Evolutionary conservation across 2,329 filamentous ascomycete species (phyloP).

Genomic region (Coniochaeta sp.): DNA sequence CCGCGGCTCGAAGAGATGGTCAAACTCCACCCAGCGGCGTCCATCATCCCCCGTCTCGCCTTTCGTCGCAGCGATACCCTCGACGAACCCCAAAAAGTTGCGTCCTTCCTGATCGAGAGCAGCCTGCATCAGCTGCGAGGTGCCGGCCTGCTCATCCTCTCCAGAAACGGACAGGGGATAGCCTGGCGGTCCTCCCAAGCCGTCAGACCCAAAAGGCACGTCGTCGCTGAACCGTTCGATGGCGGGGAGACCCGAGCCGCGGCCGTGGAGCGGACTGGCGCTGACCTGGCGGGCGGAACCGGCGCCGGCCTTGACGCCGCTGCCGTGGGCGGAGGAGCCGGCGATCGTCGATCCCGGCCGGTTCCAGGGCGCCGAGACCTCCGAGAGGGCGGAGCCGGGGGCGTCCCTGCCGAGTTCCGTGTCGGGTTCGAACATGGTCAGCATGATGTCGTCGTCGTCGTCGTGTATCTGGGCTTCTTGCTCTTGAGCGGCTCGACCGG

Average conservation of each 20-base stretch:
- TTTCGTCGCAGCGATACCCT: slow-evolving; percentile 22
- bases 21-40: slow-evolving; percentile 54
- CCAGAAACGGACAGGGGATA: slow-evolving; percentile 8
- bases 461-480: slow-evolving; percentile 2
- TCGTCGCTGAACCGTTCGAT: slow-evolving; percentile 37
- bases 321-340: slow-evolving; percentile 10
- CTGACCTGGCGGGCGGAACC: slow-evolving; percentile 20
- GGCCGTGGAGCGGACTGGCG: slow-evolving; percentile 30
- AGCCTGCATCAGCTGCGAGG: slow-evolving; percentile 22
- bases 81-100: slow-evolving; percentile 37
- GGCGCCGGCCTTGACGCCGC: slow-evolving; percentile 24
- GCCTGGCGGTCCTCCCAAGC: slow-evolving; percentile 18
- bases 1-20: slow-evolving; percentile 55
- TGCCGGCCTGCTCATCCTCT: slow-evolving; percentile 4
- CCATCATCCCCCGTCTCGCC: slow-evolving; percentile 19
- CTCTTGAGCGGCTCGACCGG: slow-evolving; percentile 6
- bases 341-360: neutral
- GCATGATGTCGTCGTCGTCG: neutral
- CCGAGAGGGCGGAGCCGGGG: slow-evolving; percentile 8
- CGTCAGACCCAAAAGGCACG: slow-evolving; percentile 25
- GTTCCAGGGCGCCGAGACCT: slow-evolving; percentile 2
- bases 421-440: slow-evolving; percentile 1
- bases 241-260: slow-evolving; percentile 24
- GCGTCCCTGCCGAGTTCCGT: slow-evolving; percentile 21
- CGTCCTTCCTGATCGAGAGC: slow-evolving; percentile 36